phyloP scores from a whole-genome alignment of 345 rosid genomes.

The Camelina hispida region DNA sequence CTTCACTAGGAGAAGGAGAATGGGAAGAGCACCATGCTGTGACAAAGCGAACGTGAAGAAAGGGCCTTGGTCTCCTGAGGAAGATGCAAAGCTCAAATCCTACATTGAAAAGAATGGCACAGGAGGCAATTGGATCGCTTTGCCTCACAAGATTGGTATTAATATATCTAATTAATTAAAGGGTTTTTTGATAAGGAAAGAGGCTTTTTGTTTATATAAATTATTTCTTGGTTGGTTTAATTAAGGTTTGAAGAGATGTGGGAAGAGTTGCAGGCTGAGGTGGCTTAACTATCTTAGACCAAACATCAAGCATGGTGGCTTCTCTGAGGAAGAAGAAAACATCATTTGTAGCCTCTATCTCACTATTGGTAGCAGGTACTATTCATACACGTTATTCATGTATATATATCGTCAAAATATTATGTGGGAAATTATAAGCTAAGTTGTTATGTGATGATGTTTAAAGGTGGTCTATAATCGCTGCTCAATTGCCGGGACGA shows the following conservation, averaged over 20 bases:
- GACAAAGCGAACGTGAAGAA: constrained; percentile 82
- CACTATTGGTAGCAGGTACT: constrained; percentile 69
- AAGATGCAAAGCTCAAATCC: constrained; percentile 74
- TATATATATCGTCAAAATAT: not conserved
- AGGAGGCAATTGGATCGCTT: constrained; percentile 85
- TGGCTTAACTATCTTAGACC: constrained; percentile 82
- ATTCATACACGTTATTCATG: not conserved
- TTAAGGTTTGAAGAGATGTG: constrained; percentile 68
- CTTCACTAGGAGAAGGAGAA: constrained; percentile 31
- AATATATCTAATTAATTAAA: too few species aligned
- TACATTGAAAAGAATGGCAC: constrained; percentile 70
- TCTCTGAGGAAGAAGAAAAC: constrained; percentile 66
- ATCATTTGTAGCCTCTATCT: constrained; percentile 55
- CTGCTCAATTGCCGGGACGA: constrained; percentile 78
- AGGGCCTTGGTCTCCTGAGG: constrained; percentile 96
- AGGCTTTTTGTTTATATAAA: not conserved
- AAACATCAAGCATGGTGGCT: constrained; percentile 68
- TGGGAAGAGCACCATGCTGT: constrained; percentile 95
- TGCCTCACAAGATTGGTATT: constrained; percentile 75
- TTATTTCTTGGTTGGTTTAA: constrained; percentile 25
- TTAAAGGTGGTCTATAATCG: constrained; percentile 81
- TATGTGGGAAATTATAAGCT: not conserved
- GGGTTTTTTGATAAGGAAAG: too few species aligned
- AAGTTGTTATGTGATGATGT: not conserved
- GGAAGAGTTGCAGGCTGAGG: constrained; percentile 76